Evolutionary conservation across 768 basidiomycete species (phyloP), one percentile per base, ranked within the genome.

Genomic region (Serendipita indica): DNA sequence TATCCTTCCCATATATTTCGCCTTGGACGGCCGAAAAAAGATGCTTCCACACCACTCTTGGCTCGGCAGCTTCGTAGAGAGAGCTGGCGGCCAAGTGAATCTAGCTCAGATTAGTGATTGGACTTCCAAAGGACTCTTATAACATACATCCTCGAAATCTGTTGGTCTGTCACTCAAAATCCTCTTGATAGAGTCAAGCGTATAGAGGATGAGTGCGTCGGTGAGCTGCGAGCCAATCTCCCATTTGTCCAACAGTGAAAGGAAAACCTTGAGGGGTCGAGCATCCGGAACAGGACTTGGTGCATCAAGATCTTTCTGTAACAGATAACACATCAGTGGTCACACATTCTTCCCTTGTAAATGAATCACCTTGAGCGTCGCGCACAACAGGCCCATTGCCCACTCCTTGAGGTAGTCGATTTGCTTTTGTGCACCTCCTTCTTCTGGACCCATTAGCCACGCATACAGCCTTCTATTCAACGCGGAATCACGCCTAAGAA

Each of bases 211-310:
- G 57, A 97, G 71, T 3, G 74, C 75, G 37, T 90, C 84, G 0
- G 91, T 91, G 27, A 99, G 69, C 0, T 78, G 75, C 5, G 78
- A 79, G 3, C 94, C 94, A 43, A 98, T 84, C 68, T 98, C 96
- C 88, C 90, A 97, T 69, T 96, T 96, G 69, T 99, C 96, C 63
- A 97, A 73, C 16, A 98, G 70, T 1, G 91, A 93, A 22, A 98
- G 84, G 69, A 96, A 93, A 33, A 98, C 86, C 70, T 93, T 94
- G 78, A 92, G 98, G 0, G 96, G 90, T 25, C 89, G 74, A 2
- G 86, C 85, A 61, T 84, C 82, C 0, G 84, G 74, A 63, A 89
- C 90, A 60, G 83, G 81, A 54, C 78, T 76, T 1, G 81, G 82
- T 1, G 83, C 83, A 10, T 75, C 70, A 61, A 79, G 74, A 10